Percentiles rank a stretch among this genome's conserved stretches.
Evolutionary conservation across 2,329 filamentous ascomycete species (phyloP).

Genomic region (Fusarium sublunatum): DNA sequence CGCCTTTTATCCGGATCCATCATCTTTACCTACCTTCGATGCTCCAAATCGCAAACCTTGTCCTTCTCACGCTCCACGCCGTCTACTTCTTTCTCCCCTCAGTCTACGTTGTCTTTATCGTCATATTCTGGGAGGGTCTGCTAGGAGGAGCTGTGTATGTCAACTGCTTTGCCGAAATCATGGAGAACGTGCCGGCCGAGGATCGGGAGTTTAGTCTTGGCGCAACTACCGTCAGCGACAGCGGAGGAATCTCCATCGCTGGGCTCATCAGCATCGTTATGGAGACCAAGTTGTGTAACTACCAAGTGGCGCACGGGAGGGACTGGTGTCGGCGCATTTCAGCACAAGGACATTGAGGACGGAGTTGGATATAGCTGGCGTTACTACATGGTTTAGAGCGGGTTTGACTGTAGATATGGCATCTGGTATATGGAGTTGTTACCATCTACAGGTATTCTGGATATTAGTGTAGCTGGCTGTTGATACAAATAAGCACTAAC

Average conservation of each 20-base stretch:
- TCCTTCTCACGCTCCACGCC: constrained; percentile 78
- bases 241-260: constrained; percentile 88
- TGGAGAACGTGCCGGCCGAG: constrained; percentile 78
- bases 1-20: constrained; percentile 85
- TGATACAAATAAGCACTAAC: background rate
- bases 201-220: constrained; percentile 93
- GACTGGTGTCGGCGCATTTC: constrained; percentile 75
- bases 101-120: constrained; percentile 84
- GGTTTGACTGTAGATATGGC: constrained; percentile 6
- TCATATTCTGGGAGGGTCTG: constrained; percentile 95
- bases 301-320: constrained; percentile 84
- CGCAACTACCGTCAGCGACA: constrained; percentile 92
- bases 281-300: constrained; percentile 84
- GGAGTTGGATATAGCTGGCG: constrained; percentile 9
- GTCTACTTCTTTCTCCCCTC: constrained; percentile 84
- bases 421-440: constrained; percentile 10
- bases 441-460: constrained; percentile 15
- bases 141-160: constrained; percentile 94
- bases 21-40: constrained; percentile 84
- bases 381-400: constrained; percentile 2
- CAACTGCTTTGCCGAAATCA: constrained; percentile 94
- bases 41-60: constrained; percentile 83
- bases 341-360: constrained; percentile 40
- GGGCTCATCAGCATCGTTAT: constrained; percentile 85
- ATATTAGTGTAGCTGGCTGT: background rate